Evolutionary conservation across 2,329 filamentous ascomycete species (phyloP), one percentile per base, ranked within the genome.

Genomic region (Cryphonectria naterciae): DNA sequence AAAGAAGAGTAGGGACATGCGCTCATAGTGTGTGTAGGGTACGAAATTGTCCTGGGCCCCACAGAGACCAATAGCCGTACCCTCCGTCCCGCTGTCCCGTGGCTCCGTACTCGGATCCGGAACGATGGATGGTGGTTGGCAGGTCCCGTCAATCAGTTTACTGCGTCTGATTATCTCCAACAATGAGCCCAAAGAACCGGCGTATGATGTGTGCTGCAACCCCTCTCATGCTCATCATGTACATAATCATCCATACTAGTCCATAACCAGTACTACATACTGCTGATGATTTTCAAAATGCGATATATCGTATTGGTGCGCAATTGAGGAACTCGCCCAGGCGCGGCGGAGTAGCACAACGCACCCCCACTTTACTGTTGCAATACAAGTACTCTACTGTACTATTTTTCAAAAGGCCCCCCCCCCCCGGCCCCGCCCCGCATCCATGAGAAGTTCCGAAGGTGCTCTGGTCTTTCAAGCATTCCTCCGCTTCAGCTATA

Each of bases 81-180:
- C 11, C 58, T 61, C 58, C 58, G 32, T 19, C 58, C 32, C 35
- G 58, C 58, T 39, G 35, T 39, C 58, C 58, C 35, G 25, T 61
- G 11, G 58, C 58, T 61, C 58, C 58, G 58, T 39, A 61, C 58
- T 37, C 58, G 58, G 58, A 61, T 39, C 58, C 58, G 58, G 32
- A 39, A 35, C 32, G 32, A 60, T 19, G 54, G 17, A 11, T 39
- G 37, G 41, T 19, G 41, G 41, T 46, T 58, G 11, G 25, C 28
- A 58, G 13, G 4, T 19, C 54, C 54, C 37, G 25, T 4, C 13
- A 17, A 13, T 43, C 15, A 5, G 2, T 17, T 43, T 43, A 28
- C 52, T 22, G 52, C 10, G 52, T 17, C 52, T 43, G 25, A 15
- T 17, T n/a, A 8, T 56, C n/a, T 56, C 15, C 8, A 25, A 19